phyloP scores from a whole-genome alignment of 1,284 basidiomycete species.

The Sporisorium sorghi region DNA sequence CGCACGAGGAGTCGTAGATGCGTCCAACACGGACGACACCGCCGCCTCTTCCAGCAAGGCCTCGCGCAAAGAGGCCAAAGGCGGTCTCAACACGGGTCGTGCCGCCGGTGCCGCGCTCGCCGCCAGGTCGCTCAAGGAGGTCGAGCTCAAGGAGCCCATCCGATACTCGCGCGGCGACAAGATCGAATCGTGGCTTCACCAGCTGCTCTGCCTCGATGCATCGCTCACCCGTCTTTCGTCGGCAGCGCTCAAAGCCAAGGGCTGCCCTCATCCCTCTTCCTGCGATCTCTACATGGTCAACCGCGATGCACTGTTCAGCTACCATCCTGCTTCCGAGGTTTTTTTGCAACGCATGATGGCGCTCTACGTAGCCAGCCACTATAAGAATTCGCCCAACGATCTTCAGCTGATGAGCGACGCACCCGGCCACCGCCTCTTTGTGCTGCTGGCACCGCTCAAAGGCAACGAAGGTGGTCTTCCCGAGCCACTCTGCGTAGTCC shows the following conservation, averaged over 20 bases:
- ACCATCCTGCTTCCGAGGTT: constrained; percentile 93
- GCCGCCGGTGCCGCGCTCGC: constrained; percentile 71
- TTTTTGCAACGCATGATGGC: constrained; percentile 99
- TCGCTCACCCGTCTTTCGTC: constrained; percentile 76
- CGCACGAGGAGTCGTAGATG: constrained; percentile 72
- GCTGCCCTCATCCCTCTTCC: constrained; percentile 83
- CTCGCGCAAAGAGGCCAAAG: constrained; percentile 71
- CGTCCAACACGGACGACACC: constrained; percentile 69
- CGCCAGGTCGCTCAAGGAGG: constrained; percentile 83
- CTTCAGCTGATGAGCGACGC: constrained; percentile 96
- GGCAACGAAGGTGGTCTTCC: constrained; percentile 52
- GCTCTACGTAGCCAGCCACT: constrained; percentile 94
- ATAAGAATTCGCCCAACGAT: constrained; percentile 99
- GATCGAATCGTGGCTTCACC: constrained; percentile 94
- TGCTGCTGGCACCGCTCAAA: constrained; percentile 80
- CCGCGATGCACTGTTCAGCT: constrained; percentile 95
- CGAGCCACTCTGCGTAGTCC: constrained; percentile 85
- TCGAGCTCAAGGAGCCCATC: constrained; percentile 94
- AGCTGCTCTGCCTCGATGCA: constrained; percentile 92
- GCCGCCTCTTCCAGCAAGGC: constrained; percentile 71
- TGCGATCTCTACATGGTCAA: constrained; percentile 97
- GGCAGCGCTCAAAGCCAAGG: constrained; percentile 50
- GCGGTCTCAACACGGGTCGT: constrained; percentile 48
- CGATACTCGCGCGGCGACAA: constrained; percentile 89
- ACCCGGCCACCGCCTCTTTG: constrained; percentile 95